These are phyloP conservation scores for Geotrichum cucujoidarum DNA, from an alignment of 1,139 yeast species.

Conservation along the genomic window DNA sequence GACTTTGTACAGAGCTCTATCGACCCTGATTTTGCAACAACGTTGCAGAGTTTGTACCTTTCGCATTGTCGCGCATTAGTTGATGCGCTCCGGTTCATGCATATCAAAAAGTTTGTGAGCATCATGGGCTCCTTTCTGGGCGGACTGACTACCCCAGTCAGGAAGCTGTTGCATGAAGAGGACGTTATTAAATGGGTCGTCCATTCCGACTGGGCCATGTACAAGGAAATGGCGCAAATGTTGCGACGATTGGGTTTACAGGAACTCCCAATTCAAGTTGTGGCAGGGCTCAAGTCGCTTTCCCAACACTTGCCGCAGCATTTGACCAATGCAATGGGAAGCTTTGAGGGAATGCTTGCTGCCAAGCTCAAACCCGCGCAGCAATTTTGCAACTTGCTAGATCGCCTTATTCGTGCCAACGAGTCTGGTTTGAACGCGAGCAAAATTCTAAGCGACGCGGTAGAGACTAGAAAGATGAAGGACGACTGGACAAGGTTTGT, in stretches of 20 bases:
- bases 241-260: constrained; percentile 60
- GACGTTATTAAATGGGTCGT: constrained; percentile 57
- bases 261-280: constrained; percentile 53
- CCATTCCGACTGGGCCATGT: constrained; percentile 60
- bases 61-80: constrained; percentile 59
- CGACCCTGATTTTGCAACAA: constrained; percentile 58
- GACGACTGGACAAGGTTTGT: constrained; percentile 55
- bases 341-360: constrained; percentile 45
- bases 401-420: constrained; percentile 54
- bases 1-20: constrained; percentile 47
- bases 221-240: constrained; percentile 55
- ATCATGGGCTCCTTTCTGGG: constrained; percentile 53
- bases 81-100: constrained; percentile 65
- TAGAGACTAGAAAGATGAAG: constrained; percentile 50
- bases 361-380: constrained; percentile 54
- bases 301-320: constrained; percentile 33
- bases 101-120: constrained; percentile 54
- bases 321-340: constrained; percentile 33
- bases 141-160: constrained; percentile 61
- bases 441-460: constrained; percentile 45
- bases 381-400: constrained; percentile 53
- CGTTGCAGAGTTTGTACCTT: constrained; percentile 56
- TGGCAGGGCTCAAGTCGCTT: constrained; percentile 36
- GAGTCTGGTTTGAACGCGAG: constrained; percentile 57
- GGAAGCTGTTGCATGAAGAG: constrained; percentile 52